Evolutionary conservation across 2,329 filamentous ascomycete genomes (phyloP), one percentile per base, ranked within the genome.

Genomic region (Ambrosiella beaveri): DNA sequence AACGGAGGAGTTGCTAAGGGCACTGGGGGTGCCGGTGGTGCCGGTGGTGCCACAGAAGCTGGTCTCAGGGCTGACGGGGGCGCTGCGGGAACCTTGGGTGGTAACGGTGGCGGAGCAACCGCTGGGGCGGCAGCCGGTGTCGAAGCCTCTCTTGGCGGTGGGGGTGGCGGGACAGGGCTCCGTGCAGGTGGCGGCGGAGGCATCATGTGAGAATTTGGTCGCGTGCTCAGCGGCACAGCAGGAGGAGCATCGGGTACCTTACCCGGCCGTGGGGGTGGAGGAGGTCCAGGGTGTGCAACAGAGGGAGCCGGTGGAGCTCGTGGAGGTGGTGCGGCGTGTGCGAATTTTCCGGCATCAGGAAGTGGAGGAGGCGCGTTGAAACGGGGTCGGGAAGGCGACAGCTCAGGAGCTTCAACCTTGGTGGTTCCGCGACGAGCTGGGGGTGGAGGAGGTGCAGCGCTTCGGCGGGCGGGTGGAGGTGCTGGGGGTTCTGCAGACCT

Each of bases 331-430:
- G 58, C 51, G 15, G 68, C 77, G 71, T 83, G 76, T 2, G 85
- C 88, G 66, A 81, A 93, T 70, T 88, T 95, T 41, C 93, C 93
- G 59, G 93, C 93, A 68, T 95, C 90, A 58, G 88, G 81, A 61
- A 97, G 71, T 1, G 91, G 87, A 39, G 93, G 93, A 51, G 93
- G 93, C 7, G 88, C 91, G 63, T 82, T 79, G 72, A 95, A 97
- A 64, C 77, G 78, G 7, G 81, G 80, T 56, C 83, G 78, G 19
- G 82, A 78, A 13, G 70, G 68, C 37, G 66, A 78, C 17, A 82
- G 78, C 15, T 69, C 68, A 49, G 65, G 64, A 8, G 68, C 57
- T 27, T 81, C 78, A 17, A 68, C 61, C 66, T 79, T 74, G 68
- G 74, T 69, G 69, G 54, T 35, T 6, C 78, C 73, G 74, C 85